Evolutionary conservation across 176 grass and related monocot species (phyloP).

Genomic region (Triticum monococcum): DNA sequence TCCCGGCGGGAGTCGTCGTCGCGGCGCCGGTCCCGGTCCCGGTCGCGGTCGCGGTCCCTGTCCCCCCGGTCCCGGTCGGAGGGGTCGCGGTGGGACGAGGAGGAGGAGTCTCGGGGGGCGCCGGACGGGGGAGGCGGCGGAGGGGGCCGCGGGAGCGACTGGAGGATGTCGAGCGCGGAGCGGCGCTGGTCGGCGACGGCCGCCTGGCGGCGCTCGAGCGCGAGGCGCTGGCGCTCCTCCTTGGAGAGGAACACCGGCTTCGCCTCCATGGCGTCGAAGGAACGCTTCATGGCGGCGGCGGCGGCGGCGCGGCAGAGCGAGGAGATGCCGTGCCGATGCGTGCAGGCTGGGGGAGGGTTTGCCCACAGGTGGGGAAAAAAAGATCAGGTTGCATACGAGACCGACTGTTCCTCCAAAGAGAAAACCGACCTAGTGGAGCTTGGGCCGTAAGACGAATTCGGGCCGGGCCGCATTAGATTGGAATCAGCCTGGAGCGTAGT

Average conservation of each 20-base stretch:
- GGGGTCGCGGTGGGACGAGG: constrained; percentile 28
- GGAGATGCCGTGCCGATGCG: constrained; percentile 10
- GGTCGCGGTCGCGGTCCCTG: constrained; percentile 18
- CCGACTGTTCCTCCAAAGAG: background rate
- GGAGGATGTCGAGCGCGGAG: constrained; percentile 50
- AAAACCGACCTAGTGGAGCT: background rate
- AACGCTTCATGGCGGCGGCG: constrained; percentile 74
- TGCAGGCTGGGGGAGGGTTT: background rate
- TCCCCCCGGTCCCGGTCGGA: constrained; percentile 35
- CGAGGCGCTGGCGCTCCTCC: constrained; percentile 69
- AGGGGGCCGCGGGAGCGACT: constrained; percentile 39
- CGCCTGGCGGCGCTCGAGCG: constrained; percentile 77
- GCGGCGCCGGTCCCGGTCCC: constrained; percentile 38
- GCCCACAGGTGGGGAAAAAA: background rate
- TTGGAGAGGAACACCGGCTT: constrained; percentile 77
- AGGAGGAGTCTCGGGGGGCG: constrained; percentile 22
- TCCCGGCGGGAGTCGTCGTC: constrained; percentile 56
- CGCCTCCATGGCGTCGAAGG: constrained; percentile 42
- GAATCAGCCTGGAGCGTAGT: too few species aligned
- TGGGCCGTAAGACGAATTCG: background rate
- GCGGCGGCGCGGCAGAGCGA: background rate
- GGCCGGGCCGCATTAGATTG: background rate
- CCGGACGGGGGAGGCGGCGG: constrained; percentile 26
- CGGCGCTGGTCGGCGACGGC: constrained; percentile 81
- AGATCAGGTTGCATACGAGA: background rate